Evolutionary conservation across 2,329 filamentous ascomycete species (phyloP), one percentile per base, ranked within the genome.

Genomic region (Orbilia quercus): DNA sequence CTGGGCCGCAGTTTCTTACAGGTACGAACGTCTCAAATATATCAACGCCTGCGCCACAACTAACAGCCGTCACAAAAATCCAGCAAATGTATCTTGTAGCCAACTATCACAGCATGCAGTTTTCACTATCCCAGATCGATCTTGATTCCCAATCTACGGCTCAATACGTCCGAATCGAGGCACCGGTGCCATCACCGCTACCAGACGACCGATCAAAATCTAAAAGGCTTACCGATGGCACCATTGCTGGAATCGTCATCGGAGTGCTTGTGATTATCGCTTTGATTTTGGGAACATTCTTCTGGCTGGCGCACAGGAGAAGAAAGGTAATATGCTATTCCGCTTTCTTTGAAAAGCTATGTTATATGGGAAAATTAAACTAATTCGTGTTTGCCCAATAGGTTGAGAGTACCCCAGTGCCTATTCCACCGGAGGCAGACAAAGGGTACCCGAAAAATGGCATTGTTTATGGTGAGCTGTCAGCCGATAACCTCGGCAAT

Each of bases 31-130:
- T 2, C 4, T 45, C 9, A 5, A 16, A 54, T 2, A 22, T 34
- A 5, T 9, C 23, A 7, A 36, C 4, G 16, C 9, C n/a, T 20
- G 4, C 4, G 14, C 2, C 16, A 42, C 9, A n/a, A 20, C 34
- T 31, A n/a, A 44, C 34, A 42, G n/a, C n/a, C 36, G 12, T 40
- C 4, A 25, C 7, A 36, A 20, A 31, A 18, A 7, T 31, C 5
- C 18, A 73, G 69, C 69, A 73, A 73, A 73, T 73, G 20, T 73
- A 73, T 16, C 23, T 73, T 1, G 62, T 54, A 7, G 69, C 69
- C 9, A 73, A 73, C 48, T 73, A 73, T 22, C 47, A 57, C 54
- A 73, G 47, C 6, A 36, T 55, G 44, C 9, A 55, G 7, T 73
- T 73, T 36, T 73, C 69, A 11, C 38, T 73, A 34, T 58, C 69